Conservation (phyloP, 106 monocot species). For the Dendrobium nobile region DNA sequence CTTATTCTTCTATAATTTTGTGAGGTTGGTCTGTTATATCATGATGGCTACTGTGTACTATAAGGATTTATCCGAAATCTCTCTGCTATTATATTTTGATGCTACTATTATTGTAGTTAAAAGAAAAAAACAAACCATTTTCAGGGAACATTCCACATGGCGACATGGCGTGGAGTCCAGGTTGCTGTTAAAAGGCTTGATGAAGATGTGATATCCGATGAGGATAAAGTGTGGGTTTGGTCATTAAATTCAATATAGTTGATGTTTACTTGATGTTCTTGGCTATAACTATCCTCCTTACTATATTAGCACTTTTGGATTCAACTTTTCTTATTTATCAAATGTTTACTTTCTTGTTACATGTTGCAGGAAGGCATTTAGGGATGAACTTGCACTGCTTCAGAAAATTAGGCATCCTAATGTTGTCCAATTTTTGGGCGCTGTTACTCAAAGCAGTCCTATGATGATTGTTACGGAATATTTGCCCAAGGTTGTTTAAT, state of each 20-base stretch:
- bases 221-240: slow-evolving; percentile 93
- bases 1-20: background rate
- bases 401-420: slow-evolving; percentile 91
- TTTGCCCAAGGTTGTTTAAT: slow-evolving; percentile 60
- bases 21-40: background rate
- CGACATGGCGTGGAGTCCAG: slow-evolving; percentile 87
- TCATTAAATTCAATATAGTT: slow-evolving; percentile 5
- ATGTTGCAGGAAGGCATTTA: slow-evolving; percentile 73
- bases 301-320: background rate
- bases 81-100: background rate
- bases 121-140: background rate
- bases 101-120: background rate
- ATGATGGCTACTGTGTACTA: background rate
- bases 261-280: slow-evolving; percentile 5
- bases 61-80: background rate
- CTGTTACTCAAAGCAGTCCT: slow-evolving; percentile 94
- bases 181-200: slow-evolving; percentile 86
- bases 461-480: slow-evolving; percentile 99
- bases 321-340: background rate
- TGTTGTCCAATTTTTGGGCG: slow-evolving; percentile 98
- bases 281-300: background rate
- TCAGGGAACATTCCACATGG: slow-evolving; percentile 83
- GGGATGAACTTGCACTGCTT: slow-evolving; percentile 92
- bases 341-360: background rate
- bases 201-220: slow-evolving; percentile 64